Conservation (phyloP, 1,139 yeast species). For the Insectozyma bohioensis region DNA sequence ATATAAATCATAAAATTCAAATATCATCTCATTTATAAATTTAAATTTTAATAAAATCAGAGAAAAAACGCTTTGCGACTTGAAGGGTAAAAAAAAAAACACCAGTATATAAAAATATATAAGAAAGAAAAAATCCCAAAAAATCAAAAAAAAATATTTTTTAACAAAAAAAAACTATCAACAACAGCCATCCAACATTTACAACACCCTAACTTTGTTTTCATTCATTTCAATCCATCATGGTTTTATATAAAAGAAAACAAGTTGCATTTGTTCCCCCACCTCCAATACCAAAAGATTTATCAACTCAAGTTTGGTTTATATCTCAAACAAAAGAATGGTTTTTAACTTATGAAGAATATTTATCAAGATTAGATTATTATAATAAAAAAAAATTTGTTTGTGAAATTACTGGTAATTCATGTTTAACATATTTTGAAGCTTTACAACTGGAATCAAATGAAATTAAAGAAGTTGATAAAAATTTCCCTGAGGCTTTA, state of each 20-base stretch:
- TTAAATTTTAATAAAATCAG: no score
- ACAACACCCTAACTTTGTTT: no score
- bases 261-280: slow-evolving; percentile 61
- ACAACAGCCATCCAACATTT: no score
- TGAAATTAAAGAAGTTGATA: slow-evolving; percentile 72
- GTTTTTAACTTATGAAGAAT: slow-evolving; percentile 75
- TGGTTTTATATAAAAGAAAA: slow-evolving; percentile 75
- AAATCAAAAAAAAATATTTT: no score
- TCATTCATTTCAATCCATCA: slow-evolving; percentile 15
- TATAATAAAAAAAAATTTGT: slow-evolving; percentile 78
- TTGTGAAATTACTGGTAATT: slow-evolving; percentile 94
- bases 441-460: slow-evolving; percentile 74
- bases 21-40: no score
- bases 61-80: no score
- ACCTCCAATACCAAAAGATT: slow-evolving; percentile 53
- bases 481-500: slow-evolving; percentile 84
- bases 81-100: no score
- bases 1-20: no score
- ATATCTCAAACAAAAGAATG: slow-evolving; percentile 88
- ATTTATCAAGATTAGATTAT: slow-evolving; percentile 66
- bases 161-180: no score
- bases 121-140: no score
- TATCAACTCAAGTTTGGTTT: slow-evolving; percentile 62
- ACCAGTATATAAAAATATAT: no score
- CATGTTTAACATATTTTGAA: slow-evolving; percentile 86